phyloP scores from a whole-genome alignment of 805 yeast species.

The Hanseniaspora guilliermondii region DNA sequence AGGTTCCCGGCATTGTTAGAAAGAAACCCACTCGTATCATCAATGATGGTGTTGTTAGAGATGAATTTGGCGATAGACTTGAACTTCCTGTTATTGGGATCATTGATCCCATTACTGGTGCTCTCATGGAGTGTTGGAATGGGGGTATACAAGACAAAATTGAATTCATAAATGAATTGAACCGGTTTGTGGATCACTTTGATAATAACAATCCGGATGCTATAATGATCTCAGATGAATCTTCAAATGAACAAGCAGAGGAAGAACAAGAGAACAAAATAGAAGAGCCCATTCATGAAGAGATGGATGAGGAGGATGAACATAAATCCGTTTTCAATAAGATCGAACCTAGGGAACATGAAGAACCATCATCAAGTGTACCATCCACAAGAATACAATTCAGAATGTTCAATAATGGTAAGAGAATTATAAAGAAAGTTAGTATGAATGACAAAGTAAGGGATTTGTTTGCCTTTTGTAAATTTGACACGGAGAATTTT shows the following conservation, averaged over 20 bases:
- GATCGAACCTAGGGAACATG: constrained; percentile 27
- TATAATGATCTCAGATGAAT: background rate
- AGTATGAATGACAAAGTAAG: constrained; percentile 44
- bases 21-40: background rate
- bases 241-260: constrained; percentile 17
- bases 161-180: constrained; percentile 54
- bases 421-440: constrained; percentile 63
- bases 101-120: constrained; percentile 92
- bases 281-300: constrained; percentile 21
- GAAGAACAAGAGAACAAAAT: constrained; percentile 12
- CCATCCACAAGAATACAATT: constrained; percentile 62
- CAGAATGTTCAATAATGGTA: constrained; percentile 70
- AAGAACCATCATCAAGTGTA: constrained; percentile 50
- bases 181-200: constrained; percentile 39
- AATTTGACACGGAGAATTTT: constrained; percentile 38
- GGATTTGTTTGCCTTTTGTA: constrained; percentile 52
- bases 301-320: constrained; percentile 35
- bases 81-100: constrained; percentile 78
- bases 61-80: background rate
- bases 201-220: constrained; percentile 12
- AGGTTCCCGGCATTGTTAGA: constrained; percentile 17
- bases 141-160: constrained; percentile 46
- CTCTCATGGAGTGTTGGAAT: constrained; percentile 68
- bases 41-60: background rate
- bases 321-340: constrained; percentile 32